Conservation (phyloP, 2,329 filamentous ascomycete species). For the Cladophialophora carrionii region DNA sequence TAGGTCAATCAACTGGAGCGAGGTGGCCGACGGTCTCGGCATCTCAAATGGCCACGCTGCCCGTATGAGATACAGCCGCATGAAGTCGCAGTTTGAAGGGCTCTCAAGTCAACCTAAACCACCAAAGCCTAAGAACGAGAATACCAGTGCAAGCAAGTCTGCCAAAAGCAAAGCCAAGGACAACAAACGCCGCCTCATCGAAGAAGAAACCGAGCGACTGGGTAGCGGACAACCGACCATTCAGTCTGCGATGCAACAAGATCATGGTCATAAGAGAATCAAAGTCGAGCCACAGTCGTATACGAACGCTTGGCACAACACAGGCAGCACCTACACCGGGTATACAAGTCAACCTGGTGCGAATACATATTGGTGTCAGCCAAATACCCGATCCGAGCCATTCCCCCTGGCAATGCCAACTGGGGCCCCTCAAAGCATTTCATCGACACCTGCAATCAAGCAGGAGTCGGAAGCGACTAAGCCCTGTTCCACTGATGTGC, state of each 20-base stretch:
- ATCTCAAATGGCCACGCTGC: slow-evolving; percentile 62
- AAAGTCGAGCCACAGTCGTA: slow-evolving; percentile 25
- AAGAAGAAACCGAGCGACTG: slow-evolving; percentile 25
- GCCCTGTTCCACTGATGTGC: neutral
- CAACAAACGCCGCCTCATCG: slow-evolving; percentile 15
- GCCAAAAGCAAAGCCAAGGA: slow-evolving; percentile 27
- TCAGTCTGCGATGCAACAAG: slow-evolving; percentile 13
- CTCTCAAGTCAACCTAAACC: slow-evolving; percentile 37
- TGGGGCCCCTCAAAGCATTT: neutral
- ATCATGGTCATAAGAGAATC: slow-evolving; percentile 26
- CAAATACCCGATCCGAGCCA: slow-evolving; percentile 21
- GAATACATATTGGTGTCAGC: slow-evolving; percentile 20
- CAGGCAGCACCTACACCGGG: slow-evolving; percentile 10
- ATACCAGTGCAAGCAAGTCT: slow-evolving; percentile 21
- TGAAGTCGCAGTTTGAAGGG: slow-evolving; percentile 58
- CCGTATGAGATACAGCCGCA: slow-evolving; percentile 61
- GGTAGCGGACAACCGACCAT: slow-evolving; percentile 7
- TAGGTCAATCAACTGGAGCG: slow-evolving; percentile 58
- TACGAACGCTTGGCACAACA: slow-evolving; percentile 5
- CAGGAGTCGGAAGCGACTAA: slow-evolving; percentile 18
- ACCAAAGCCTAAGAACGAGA: slow-evolving; percentile 28
- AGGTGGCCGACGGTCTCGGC: slow-evolving; percentile 54
- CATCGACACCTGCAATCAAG: slow-evolving; percentile 24
- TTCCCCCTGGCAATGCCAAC: neutral
- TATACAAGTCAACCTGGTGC: slow-evolving; percentile 12